Conservation (phyloP, 2,329 filamentous ascomycete genomes). For the Lecanicillium sp. region DNA sequence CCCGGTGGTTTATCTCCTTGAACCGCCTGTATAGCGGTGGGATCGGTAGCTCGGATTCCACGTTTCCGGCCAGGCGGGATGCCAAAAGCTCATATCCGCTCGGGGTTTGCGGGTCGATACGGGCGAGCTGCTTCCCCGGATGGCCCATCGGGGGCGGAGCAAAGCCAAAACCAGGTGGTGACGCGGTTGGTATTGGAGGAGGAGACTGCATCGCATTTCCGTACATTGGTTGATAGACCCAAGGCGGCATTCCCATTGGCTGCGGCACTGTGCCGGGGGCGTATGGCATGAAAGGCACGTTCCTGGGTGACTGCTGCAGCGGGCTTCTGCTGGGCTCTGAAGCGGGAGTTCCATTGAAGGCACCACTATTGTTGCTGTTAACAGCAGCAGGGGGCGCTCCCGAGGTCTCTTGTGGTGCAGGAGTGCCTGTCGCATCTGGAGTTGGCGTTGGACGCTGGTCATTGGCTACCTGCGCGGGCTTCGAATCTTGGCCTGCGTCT, state of each 20-base stretch:
- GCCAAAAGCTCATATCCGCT: conserved; percentile 61
- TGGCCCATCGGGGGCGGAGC: not conserved
- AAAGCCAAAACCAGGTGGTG: conserved; percentile 4
- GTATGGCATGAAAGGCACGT: too few relatives aligned
- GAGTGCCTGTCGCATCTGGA: not conserved
- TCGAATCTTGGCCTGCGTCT: too few relatives aligned
- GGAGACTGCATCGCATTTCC: not conserved
- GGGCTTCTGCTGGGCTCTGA: not conserved
- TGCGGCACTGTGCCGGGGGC: not conserved
- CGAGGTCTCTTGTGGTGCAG: not conserved
- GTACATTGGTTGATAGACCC: not conserved
- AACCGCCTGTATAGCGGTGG: conserved; percentile 77
- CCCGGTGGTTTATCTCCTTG: conserved; percentile 71
- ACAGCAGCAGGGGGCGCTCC: not conserved
- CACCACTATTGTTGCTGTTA: not conserved
- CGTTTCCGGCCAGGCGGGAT: conserved; percentile 38
- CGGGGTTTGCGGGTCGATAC: conserved; percentile 36
- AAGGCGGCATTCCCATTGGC: not conserved
- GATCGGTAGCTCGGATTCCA: conserved; percentile 22
- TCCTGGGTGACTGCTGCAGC: not conserved
- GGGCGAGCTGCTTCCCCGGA: conserved; percentile 1
- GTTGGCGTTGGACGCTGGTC: not conserved
- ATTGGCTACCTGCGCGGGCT: not conserved
- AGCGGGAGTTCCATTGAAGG: not conserved
- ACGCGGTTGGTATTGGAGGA: not conserved